Base-by-base conservation (phyloP, 352 stramenopile genomes). In the Phytophthora chlamydospora region DNA sequence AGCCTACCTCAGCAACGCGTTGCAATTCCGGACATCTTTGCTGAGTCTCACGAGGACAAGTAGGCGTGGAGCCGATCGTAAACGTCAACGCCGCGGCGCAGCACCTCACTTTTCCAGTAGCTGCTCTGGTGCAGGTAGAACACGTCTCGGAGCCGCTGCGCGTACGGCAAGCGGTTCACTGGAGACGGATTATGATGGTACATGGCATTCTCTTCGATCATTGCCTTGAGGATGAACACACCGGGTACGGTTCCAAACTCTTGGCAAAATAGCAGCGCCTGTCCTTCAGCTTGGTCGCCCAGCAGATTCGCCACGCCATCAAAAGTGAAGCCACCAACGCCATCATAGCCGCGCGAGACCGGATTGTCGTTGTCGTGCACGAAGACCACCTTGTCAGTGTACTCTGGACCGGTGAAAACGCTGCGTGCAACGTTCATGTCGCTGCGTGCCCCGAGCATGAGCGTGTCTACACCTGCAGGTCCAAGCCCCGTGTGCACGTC, bases 401-500 rank as follows among this genome's bases (percentile, higher is more conserved):
- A 73, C 36, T 68, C 63, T 14, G 34, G 43, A 19, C 61, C 62
- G n/a, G 39, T 35, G 36, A 80, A 80, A 17, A 77, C 64, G 33
- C 40, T 62, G 31, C 65, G 71, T 12, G 64, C 62, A n/a, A 71
- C 41, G 21, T 54, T 31, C 40, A 78, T 66, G 17, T 78, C 59
- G 9, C 46, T 64, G 2, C 21, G 38, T 1, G 24, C 53, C 4
- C 74, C 66, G 10, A 88, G 45, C 49, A 90, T 66, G 3, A 90
- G 61, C 34, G 78, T 90, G 57, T 93, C 83, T 8, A 83, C 60
- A 21, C 81, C 85, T 31, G 73, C 41, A 11, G 75, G 55, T 4
- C 93, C 95, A 27, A 98, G 75, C 4, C 95, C 95, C 1, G 95
- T 98, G 66, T 98, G 95, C 6, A 98, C 90, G 68, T 98, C 93